These are phyloP conservation scores for Breynia disticha DNA, from an alignment of 441 rosid genomes.

Conservation along the genomic window DNA sequence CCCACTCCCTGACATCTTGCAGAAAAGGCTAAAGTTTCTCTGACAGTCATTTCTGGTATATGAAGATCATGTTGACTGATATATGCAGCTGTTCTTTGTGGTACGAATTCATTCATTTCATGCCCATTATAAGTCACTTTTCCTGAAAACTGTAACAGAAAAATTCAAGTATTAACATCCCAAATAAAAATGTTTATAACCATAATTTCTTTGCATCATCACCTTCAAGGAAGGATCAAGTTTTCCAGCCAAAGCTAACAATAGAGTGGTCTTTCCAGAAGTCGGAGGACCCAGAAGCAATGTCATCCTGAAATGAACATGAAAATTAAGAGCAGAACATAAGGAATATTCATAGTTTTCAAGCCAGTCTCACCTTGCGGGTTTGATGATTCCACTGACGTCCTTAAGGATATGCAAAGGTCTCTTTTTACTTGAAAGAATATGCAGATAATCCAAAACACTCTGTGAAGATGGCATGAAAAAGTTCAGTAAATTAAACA, in stretches of 20 bases:
- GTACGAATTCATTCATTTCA: conserved; percentile 20
- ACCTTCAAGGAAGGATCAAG: conserved; percentile 20
- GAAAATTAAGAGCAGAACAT: not conserved
- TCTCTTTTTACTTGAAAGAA: conserved; percentile 47
- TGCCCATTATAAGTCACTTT: conserved; percentile 22
- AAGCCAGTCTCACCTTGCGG: conserved; percentile 31
- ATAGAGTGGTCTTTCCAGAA: conserved; percentile 23
- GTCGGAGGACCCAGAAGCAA: conserved; percentile 36
- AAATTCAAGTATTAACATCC: not conserved
- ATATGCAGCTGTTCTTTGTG: conserved; percentile 24
- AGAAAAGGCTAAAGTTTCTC: conserved; percentile 27
- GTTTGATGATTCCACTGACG: conserved; percentile 66
- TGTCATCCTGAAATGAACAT: conserved; percentile 30
- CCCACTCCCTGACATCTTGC: conserved; percentile 27
- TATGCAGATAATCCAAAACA: conserved; percentile 29
- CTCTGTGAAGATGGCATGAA: conserved; percentile 22
- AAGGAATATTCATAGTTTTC: not conserved
- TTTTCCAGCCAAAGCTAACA: conserved; percentile 25
- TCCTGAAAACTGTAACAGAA: conserved; percentile 15
- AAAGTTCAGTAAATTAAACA: not conserved
- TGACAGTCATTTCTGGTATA: conserved; percentile 26
- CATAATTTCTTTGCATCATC: not conserved
- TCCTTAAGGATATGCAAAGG: conserved; percentile 47
- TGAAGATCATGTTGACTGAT: conserved; percentile 25
- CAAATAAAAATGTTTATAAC: no score